phyloP scores from a whole-genome alignment of 1,139 yeast species.

The Magnusiomyces tetraspermus region DNA sequence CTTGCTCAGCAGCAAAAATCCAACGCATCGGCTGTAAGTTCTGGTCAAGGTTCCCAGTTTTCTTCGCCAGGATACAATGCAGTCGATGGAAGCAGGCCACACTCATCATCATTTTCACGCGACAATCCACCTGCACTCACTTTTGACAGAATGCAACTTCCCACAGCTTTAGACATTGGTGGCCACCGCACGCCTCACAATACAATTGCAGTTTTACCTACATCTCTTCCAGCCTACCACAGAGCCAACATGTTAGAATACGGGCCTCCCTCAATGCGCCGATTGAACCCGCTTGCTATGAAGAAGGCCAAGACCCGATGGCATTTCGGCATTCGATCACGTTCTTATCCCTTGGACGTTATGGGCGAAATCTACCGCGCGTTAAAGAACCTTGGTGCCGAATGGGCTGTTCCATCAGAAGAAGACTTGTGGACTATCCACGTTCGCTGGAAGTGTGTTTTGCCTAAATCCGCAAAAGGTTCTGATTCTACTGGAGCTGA shows the following conservation, averaged over 20 bases:
- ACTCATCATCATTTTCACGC: slow-evolving; percentile 16
- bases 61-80: slow-evolving; percentile 8
- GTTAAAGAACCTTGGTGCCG: slow-evolving; percentile 85
- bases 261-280: slow-evolving; percentile 33
- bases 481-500: slow-evolving; percentile 8
- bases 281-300: slow-evolving; percentile 63
- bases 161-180: slow-evolving; percentile 21
- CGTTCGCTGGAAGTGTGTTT: slow-evolving; percentile 86
- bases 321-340: slow-evolving; percentile 96
- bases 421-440: slow-evolving; percentile 88
- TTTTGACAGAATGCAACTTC: slow-evolving; percentile 29
- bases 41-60: slow-evolving; percentile 7
- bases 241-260: slow-evolving; percentile 73
- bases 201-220: slow-evolving; percentile 85
- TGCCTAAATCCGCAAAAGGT: slow-evolving; percentile 31
- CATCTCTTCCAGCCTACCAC: slow-evolving; percentile 89
- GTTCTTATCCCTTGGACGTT: slow-evolving; percentile 94
- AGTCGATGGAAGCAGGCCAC: slow-evolving; percentile 9
- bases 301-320: slow-evolving; percentile 91
- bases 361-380: slow-evolving; percentile 99
- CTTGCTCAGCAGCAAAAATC: slow-evolving; percentile 7
- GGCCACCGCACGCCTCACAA: slow-evolving; percentile 35
- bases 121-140: slow-evolving; percentile 30
- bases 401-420: slow-evolving; percentile 91
- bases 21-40: not conserved